Percentiles rank a stretch among this genome's conserved stretches.
Conservation (phyloP, 129 eudicot species). For the Mikania micrantha region DNA sequence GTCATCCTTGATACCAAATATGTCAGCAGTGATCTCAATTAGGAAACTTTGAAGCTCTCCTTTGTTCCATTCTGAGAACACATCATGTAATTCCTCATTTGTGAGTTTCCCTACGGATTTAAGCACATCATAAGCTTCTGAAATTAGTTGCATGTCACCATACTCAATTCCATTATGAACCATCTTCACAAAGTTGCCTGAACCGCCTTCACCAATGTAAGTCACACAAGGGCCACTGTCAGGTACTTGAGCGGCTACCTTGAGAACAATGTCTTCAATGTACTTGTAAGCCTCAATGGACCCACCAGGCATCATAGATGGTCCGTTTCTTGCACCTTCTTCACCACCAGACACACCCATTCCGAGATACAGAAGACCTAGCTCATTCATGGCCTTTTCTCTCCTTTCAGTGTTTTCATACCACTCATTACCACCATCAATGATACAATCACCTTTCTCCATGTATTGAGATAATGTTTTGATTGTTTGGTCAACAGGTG, state of each 20-base stretch:
- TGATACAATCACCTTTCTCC: constrained; percentile 64
- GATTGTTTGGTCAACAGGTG: constrained; percentile 58
- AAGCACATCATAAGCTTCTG: constrained; percentile 57
- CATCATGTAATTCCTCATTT: constrained; percentile 43
- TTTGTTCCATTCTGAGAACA: constrained; percentile 54
- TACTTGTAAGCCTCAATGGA: constrained; percentile 50
- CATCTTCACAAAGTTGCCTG: constrained; percentile 60
- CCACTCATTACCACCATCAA: constrained; percentile 68
- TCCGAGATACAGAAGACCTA: constrained; percentile 53
- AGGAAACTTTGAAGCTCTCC: constrained; percentile 58
- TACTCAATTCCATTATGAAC: constrained; percentile 60
- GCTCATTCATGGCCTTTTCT: constrained; percentile 46
- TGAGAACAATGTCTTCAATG: constrained; percentile 44
- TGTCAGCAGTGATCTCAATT: constrained; percentile 56
- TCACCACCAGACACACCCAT: constrained; percentile 74
- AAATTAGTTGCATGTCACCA: constrained; percentile 61
- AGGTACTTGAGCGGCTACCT: constrained; percentile 60
- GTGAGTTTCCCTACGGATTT: constrained; percentile 53
- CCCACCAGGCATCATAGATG: constrained; percentile 64
- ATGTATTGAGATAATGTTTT: constrained; percentile 46
- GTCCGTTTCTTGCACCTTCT: constrained; percentile 61
- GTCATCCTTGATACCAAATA: constrained; percentile 52
- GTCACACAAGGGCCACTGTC: constrained; percentile 66
- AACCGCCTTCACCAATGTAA: constrained; percentile 52
- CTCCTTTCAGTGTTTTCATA: constrained; percentile 60